Conservation (phyloP, 164 flowering plant genomes). For the Vitis vinifera region DNA sequence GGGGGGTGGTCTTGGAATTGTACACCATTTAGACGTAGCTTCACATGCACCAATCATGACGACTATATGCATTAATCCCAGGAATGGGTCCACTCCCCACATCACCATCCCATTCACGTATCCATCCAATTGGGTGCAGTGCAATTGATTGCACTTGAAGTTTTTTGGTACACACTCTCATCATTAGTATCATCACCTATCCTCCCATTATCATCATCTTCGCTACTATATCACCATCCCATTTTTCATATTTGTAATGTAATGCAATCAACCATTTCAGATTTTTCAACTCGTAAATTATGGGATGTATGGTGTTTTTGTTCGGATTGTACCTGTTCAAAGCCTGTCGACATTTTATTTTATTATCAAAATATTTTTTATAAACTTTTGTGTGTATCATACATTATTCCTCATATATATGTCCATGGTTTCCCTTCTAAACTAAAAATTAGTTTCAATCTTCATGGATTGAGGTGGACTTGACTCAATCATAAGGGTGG, state of each 20-base stretch:
- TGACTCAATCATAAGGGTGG: no score
- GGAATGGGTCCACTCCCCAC: background rate
- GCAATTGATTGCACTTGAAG: constrained; percentile 14
- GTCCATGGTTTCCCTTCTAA: no score
- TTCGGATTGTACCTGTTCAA: background rate
- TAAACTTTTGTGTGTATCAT: no score
- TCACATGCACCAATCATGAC: constrained; percentile 23
- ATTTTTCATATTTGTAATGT: background rate
- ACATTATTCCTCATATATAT: no score
- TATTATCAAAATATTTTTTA: no score
- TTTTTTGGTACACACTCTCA: background rate
- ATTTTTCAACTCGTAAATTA: constrained; percentile 10
- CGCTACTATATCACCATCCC: background rate
- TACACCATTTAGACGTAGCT: constrained; percentile 1
- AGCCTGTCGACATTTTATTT: no score
- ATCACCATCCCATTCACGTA: background rate
- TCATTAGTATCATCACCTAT: constrained; percentile 2
- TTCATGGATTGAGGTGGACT: no score
- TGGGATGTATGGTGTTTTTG: background rate
- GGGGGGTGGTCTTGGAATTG: background rate
- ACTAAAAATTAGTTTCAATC: no score
- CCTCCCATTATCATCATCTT: background rate
- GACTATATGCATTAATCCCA: constrained; percentile 4
- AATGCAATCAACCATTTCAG: background rate
- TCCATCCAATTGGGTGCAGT: constrained; percentile 3